Evolutionary conservation across 2,329 filamentous ascomycete species (phyloP).

Genomic region (Phoma sp.): DNA sequence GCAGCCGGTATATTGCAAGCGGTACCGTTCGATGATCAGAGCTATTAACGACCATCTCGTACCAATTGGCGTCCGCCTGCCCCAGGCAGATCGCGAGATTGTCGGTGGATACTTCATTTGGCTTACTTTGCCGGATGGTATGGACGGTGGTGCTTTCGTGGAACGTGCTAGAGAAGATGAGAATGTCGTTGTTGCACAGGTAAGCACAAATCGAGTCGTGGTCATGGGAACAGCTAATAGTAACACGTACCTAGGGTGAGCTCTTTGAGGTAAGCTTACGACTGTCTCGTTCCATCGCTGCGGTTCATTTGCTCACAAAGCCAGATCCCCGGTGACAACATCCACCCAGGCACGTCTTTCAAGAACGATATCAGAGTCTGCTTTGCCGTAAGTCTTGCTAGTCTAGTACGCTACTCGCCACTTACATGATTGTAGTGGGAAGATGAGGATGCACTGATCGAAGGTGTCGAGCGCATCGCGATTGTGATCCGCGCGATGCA

Average conservation of each 20-base stretch:
- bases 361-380: constrained; percentile 54
- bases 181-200: constrained; percentile 69
- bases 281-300: neutral
- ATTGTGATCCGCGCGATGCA: constrained; percentile 53
- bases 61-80: constrained; percentile 65
- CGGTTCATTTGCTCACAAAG: constrained; percentile 18
- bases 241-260: constrained; percentile 59
- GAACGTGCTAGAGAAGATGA: constrained; percentile 66
- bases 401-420: neutral
- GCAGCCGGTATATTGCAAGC: constrained; percentile 61
- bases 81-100: constrained; percentile 54
- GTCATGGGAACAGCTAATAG: constrained; percentile 25
- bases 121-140: constrained; percentile 66
- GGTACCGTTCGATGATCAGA: constrained; percentile 62
- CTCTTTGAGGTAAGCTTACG: constrained; percentile 64
- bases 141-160: constrained; percentile 64
- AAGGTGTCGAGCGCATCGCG: constrained; percentile 71
- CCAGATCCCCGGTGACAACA: constrained; percentile 54
- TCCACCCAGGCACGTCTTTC: constrained; percentile 59
- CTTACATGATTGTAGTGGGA: constrained; percentile 57
- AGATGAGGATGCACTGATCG: constrained; percentile 67
- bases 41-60: constrained; percentile 66
- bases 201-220: constrained; percentile 20
- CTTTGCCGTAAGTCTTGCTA: constrained; percentile 34
- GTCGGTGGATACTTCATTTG: constrained; percentile 89